Evolutionary conservation across 176 grass and related monocot genomes (phyloP).

Genomic region (Puya raimondii): DNA sequence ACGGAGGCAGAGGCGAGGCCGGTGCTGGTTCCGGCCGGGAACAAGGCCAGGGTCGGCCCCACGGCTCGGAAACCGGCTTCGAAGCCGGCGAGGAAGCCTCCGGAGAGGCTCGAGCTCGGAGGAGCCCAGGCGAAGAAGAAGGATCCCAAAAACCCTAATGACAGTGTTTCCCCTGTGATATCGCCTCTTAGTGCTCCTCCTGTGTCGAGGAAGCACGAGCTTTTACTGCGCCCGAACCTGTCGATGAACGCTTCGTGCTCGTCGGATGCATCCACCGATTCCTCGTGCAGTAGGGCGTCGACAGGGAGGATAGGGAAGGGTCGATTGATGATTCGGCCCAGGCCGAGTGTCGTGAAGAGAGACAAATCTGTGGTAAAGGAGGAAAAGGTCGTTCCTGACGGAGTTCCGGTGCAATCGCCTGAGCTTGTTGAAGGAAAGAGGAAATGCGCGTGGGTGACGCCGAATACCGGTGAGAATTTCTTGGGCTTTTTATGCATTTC

Average conservation of each 20-base stretch:
- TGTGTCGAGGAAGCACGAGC: slow-evolving; percentile 36
- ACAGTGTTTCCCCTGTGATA: slow-evolving; percentile 2
- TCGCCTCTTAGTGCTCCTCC: slow-evolving; percentile 19
- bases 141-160: slow-evolving; percentile 12
- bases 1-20: slow-evolving; percentile 45
- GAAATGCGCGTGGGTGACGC: slow-evolving; percentile 74
- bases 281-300: slow-evolving; percentile 35
- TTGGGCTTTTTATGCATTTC: not conserved
- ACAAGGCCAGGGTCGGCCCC: slow-evolving; percentile 39
- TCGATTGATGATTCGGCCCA: slow-evolving; percentile 12
- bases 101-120: slow-evolving; percentile 16
- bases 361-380: slow-evolving; percentile 35
- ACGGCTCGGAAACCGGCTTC: slow-evolving; percentile 36
- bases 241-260: slow-evolving; percentile 65
- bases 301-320: slow-evolving; percentile 31
- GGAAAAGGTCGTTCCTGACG: slow-evolving; percentile 16
- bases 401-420: slow-evolving; percentile 5
- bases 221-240: slow-evolving; percentile 37
- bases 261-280: slow-evolving; percentile 54
- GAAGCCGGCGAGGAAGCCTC: slow-evolving; percentile 44
- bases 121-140: slow-evolving; percentile 20
- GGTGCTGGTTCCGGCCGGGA: slow-evolving; percentile 75
- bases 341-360: slow-evolving; percentile 24
- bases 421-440: slow-evolving; percentile 35
- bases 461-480: slow-evolving; percentile 55